phyloP scores from a whole-genome alignment of 2,329 filamentous ascomycete genomes.

The Fusarium luffae region DNA sequence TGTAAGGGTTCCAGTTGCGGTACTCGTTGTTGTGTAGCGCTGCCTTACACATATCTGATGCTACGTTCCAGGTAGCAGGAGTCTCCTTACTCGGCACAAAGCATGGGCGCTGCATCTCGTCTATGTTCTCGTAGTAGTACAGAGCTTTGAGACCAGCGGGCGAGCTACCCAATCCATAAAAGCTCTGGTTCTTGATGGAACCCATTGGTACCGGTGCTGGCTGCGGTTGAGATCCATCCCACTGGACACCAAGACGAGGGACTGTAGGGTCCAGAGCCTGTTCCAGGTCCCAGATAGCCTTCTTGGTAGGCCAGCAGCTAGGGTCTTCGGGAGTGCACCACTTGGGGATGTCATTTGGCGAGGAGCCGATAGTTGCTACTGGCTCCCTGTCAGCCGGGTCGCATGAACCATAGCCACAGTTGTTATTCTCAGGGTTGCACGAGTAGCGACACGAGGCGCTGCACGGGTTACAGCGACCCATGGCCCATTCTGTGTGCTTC shows the following conservation, averaged over 20 bases:
- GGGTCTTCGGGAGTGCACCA: slow-evolving; percentile 6
- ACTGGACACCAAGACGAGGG: not conserved
- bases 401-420: not conserved
- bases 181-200: not conserved
- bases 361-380: not conserved
- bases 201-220: not conserved
- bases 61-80: not conserved
- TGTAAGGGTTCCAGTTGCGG: not conserved
- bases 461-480: not conserved
- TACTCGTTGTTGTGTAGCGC: slow-evolving; percentile 7
- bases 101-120: slow-evolving; percentile 1
- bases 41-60: not conserved
- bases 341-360: not conserved
- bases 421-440: not conserved
- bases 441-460: slow-evolving; percentile 3
- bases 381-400: not conserved
- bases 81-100: not conserved
- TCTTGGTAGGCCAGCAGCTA: slow-evolving; percentile 4
- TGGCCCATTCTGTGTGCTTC: not conserved
- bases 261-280: not conserved
- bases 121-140: not conserved
- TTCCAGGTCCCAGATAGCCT: not conserved
- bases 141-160: not conserved
- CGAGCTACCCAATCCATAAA: not conserved
- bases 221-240: not conserved